Conservation (phyloP, 148 eudicot species). For the Cornus florida region DNA sequence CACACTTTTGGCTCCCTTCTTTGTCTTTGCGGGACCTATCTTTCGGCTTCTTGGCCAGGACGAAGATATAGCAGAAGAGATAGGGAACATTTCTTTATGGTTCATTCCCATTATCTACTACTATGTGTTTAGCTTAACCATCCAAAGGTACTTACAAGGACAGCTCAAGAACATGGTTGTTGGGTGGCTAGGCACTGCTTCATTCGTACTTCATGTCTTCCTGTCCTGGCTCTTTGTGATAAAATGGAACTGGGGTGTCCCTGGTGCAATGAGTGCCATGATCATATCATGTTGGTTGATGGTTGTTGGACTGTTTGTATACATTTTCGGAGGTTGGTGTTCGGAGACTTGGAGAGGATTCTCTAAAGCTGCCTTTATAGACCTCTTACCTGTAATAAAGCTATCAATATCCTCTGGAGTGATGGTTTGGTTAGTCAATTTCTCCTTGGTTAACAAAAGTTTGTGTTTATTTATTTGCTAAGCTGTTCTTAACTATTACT, state of each 20-base stretch:
- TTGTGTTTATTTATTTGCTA: no score
- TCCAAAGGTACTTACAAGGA: conserved; percentile 70
- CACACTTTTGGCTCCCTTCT: conserved; percentile 47
- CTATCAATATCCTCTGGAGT: conserved; percentile 59
- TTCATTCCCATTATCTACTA: conserved; percentile 51
- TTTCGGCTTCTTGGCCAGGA: conserved; percentile 48
- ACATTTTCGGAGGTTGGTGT: conserved; percentile 65
- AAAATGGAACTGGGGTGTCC: conserved; percentile 34
- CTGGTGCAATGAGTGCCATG: conserved; percentile 57
- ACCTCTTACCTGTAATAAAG: conserved; percentile 53
- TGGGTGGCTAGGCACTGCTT: conserved; percentile 34
- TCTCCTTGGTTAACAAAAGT: background rate
- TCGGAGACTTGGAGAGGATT: conserved; percentile 64
- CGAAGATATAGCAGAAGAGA: conserved; percentile 35
- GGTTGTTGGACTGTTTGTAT: conserved; percentile 48
- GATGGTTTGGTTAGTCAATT: conserved; percentile 51
- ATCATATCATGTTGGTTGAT: conserved; percentile 40
- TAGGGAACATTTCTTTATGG: conserved; percentile 52
- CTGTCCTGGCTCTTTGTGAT: conserved; percentile 59
- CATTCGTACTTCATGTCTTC: conserved; percentile 39
- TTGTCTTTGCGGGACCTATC: conserved; percentile 49
- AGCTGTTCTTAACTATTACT: background rate
- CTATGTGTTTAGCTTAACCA: conserved; percentile 41
- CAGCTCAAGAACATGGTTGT: conserved; percentile 62
- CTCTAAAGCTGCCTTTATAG: conserved; percentile 40